These are phyloP conservation scores for Alternaria sp. DNA, from an alignment of 2,329 filamentous ascomycete genomes.

Conservation along the genomic window DNA sequence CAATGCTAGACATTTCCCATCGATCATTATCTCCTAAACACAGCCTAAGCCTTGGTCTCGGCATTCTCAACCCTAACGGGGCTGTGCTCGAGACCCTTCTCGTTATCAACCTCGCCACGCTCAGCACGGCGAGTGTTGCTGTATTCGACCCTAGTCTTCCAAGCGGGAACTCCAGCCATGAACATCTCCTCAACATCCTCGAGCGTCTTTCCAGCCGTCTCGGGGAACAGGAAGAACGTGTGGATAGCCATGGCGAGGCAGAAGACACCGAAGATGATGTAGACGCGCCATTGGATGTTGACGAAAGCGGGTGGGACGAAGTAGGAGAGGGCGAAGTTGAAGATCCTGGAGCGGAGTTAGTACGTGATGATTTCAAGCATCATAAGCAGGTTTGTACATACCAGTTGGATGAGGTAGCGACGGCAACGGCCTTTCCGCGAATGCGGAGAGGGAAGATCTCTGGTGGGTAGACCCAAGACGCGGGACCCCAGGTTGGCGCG, in stretches of 20 bases:
- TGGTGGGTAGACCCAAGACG: slow-evolving; percentile 64
- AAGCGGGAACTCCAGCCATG: slow-evolving; percentile 61
- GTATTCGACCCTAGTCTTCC: slow-evolving; percentile 55
- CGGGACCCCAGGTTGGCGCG: slow-evolving; percentile 68
- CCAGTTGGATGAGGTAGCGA: slow-evolving; percentile 66
- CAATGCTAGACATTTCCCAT: not conserved
- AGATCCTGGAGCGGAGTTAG: slow-evolving; percentile 43
- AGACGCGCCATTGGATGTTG: slow-evolving; percentile 66
- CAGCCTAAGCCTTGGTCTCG: slow-evolving; percentile 14
- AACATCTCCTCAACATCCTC: slow-evolving; percentile 81
- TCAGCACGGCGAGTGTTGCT: slow-evolving; percentile 29
- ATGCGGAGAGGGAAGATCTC: slow-evolving; percentile 68
- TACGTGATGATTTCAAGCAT: not conserved
- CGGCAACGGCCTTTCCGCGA: slow-evolving; percentile 67
- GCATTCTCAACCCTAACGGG: slow-evolving; percentile 29
- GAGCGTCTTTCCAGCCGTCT: slow-evolving; percentile 75
- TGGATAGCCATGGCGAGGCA: slow-evolving; percentile 72
- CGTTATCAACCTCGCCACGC: slow-evolving; percentile 31
- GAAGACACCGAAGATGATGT: slow-evolving; percentile 78
- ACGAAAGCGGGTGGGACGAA: slow-evolving; percentile 66
- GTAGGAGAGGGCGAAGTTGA: slow-evolving; percentile 62
- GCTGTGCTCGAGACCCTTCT: slow-evolving; percentile 29
- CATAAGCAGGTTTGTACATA: not conserved
- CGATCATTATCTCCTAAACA: not conserved
- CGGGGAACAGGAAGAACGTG: slow-evolving; percentile 69